Evolutionary conservation across 2,329 filamentous ascomycete species (phyloP), one percentile per base, ranked within the genome.

Genomic region (Endocalyx cinctus): DNA sequence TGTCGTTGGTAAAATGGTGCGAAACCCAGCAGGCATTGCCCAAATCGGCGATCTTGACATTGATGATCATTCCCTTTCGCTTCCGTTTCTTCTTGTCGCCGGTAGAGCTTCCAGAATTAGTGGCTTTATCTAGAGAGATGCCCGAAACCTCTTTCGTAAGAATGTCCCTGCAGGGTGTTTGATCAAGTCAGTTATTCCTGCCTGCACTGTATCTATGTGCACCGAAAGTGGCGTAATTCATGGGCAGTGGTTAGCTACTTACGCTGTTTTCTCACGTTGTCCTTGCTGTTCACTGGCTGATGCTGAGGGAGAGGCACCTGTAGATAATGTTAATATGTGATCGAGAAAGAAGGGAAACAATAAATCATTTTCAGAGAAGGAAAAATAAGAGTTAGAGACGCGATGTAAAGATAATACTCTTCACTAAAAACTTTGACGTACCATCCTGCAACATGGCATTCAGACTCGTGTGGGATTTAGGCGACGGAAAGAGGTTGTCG

Each of bases 1-100:
- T 98, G 59, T 98, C 92, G 58, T 98, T 96, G 55, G 92, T 98
- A 64, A 98, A 98, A 63, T 98, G 92, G 58, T 98, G 92, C 46
- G 88, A 88, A 17, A 95, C 89, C 92, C 92, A 98, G 68, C 92
- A 98, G 14, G 92, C 92, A 59, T 98, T 98, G 39, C 92, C 92
- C 35, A 98, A 70, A 69, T 98, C 92, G 26, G 92, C 92, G 67
- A 98, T 98, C 69, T 98, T 98, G 60, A 98, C 92, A 20, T 90
- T 96, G 51, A 98, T 97, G 45, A 88, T 84, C 43, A 47, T 69
- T 52, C 48, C 63, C 52, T 54, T 69, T 57, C 37, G 64, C 65
- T 44, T 86, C 75, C 46, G 80, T 77, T 43, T 74, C 61, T 84
- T 83, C 52, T 86, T 81, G 33, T 77, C 72, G 4, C 75, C 69